Base-by-base conservation (phyloP, 768 basidiomycete genomes). In the Xerocomus spinulosus region DNA sequence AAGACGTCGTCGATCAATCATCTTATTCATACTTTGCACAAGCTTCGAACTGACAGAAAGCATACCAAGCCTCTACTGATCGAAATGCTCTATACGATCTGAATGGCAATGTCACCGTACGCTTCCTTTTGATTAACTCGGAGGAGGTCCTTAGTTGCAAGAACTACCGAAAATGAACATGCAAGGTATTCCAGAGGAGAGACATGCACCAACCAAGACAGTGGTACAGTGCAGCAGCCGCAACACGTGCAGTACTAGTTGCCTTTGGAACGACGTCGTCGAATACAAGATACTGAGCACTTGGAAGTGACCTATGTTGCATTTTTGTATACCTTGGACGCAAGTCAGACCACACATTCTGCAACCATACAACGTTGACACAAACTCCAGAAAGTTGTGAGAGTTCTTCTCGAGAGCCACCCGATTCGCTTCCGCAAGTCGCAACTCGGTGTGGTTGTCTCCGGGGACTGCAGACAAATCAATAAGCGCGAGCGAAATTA, bases 191-290 rank as follows among this genome's bases (percentile, higher is more conserved):
- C 28, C n/a, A 13, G 28, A 38, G 24, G 38, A 24, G 13, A 17
- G 14, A 15, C 42, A 15, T 13, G 15, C 28, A 63, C 75, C 30
- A 49, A 90, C 90, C 88, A 35, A 92, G 74, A 61, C 88, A 90
- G 55, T 92, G 87, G 64, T 92, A 89, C 63, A 92, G 83, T 4
- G 82, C 90, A 14, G 85, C 80, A 9, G 89, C 82, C 9, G 87
- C 90, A 30, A 92, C 85, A 59, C 83, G 87, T 9, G 79, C 74
- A 4, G 84, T 87, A 56, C 83, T 88, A 1, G 83, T 79, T 36
- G 67, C 61, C 52, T 69, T 76, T 9, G 87, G 87, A 9, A 81
- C 84, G 28, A 92, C 73, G 26, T 72, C 74, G 49, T 85, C 79
- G 59, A 91, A 88, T 9, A 68, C 72, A 28, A 91, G 68, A 46